Evolutionary conservation across 805 yeast genomes (phyloP).

Genomic region (Candida silvatica): DNA sequence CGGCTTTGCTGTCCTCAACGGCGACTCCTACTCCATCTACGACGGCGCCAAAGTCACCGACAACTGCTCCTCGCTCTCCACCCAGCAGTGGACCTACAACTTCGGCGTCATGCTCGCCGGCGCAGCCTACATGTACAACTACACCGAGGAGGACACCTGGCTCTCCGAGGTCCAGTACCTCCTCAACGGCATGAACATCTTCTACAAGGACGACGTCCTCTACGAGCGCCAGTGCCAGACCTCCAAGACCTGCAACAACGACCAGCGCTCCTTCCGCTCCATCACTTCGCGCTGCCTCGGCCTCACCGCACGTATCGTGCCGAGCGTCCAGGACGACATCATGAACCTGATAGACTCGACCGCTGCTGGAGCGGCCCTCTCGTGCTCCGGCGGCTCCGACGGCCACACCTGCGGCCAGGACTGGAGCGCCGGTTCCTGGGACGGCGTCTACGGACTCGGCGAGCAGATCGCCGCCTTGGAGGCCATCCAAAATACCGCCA

Average conservation of each 20-base stretch:
- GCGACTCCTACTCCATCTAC: constrained; percentile 30
- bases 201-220: constrained; percentile 40
- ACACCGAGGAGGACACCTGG: constrained; percentile 43
- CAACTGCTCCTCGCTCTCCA: constrained; percentile 42
- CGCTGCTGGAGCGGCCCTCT: constrained; percentile 63
- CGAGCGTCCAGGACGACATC: constrained; percentile 36
- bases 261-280: constrained; percentile 72
- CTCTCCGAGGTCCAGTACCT: constrained; percentile 27
- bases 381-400: constrained; percentile 81
- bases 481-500: constrained; percentile 38
- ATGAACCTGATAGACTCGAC: constrained; percentile 27
- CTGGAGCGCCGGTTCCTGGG: constrained; percentile 60
- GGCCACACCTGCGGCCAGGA: constrained; percentile 78
- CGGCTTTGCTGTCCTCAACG: constrained; percentile 15
- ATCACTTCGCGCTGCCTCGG: constrained; percentile 58
- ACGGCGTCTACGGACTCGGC: constrained; percentile 67
- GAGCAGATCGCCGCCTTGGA: constrained; percentile 80
- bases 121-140: constrained; percentile 59
- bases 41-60: constrained; percentile 47
- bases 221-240: constrained; percentile 55
- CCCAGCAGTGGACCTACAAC: constrained; percentile 58
- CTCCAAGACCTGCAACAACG: constrained; percentile 50
- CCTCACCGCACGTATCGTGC: constrained; percentile 45
- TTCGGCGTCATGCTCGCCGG: constrained; percentile 64
- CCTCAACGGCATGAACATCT: constrained; percentile 32